Base-by-base conservation (phyloP, 441 rosid genomes). In the Populus hybrid region DNA sequence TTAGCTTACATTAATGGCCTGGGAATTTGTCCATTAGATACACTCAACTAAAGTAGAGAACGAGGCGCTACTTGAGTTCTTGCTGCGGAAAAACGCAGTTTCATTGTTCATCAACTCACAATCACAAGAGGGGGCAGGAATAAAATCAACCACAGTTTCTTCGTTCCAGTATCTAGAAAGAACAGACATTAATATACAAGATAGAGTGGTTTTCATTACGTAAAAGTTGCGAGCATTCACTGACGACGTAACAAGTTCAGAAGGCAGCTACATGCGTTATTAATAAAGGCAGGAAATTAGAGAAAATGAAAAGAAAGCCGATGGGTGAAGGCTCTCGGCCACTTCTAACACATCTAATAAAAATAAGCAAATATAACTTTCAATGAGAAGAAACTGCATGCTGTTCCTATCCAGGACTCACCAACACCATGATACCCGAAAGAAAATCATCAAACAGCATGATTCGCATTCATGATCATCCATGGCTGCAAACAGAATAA, bases 401-500 rank as follows among this genome's bases (percentile, higher is more conserved):
- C 70, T 75, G 75, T 63, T 79, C 82, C 82, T n/a, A 36, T 69
- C 79, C 82, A 72, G 65, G 79, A 82, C 72, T 82, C 75, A 66
- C 69, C 46, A 53, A 66, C 40, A 32, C 65, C 65, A 70, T 71
- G 53, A 67, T 79, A 74, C 69, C 80, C 38, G 68, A 75, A 78
- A 70, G 30, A 67, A 67, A 21, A 75, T 66, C 71, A 73, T 68
- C 63, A 72, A 75, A 79, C 75, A 73, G 78, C 57, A 78, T 57
- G 14, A 3, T 79, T 77, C 61, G 23, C 23, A 79, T 32, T 46
- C 0, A 7, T 46, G 82, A 86, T 79, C 87, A 89, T 89, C 97
- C 92, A 85, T 85, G 97, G 96, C 97, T 87, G 91, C 89, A 71
- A 67, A 72, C 65, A 76, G 83, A 86, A 83, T 82, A 81, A 83